Evolutionary conservation across 495 filamentous ascomycete species (phyloP).

Genomic region (Penicilliopsis zonata): DNA sequence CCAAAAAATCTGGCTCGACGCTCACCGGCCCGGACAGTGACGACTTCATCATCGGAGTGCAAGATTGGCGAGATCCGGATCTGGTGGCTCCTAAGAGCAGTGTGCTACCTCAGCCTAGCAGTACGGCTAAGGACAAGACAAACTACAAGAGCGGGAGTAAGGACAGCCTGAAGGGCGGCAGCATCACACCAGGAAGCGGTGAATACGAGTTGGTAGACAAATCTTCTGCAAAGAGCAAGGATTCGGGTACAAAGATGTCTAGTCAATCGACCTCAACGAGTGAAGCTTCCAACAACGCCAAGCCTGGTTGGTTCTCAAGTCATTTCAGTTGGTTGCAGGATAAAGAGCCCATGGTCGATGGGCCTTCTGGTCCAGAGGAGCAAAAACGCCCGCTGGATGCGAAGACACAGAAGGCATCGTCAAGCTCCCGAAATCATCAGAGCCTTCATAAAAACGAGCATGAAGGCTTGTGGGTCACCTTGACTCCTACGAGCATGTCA

Average conservation of each 20-base stretch:
- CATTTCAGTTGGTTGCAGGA: slow-evolving; percentile 22
- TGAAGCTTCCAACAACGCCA: slow-evolving; percentile 4
- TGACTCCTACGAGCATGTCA: slow-evolving; percentile 81
- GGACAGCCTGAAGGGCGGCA: slow-evolving; percentile 46
- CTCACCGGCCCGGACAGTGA: slow-evolving; percentile 34
- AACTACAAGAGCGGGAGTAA: slow-evolving; percentile 15
- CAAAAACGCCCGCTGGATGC: background rate
- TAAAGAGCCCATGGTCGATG: slow-evolving; percentile 2
- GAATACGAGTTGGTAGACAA: slow-evolving; percentile 46
- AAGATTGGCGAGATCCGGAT: slow-evolving; percentile 87
- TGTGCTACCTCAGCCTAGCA: slow-evolving; percentile 15
- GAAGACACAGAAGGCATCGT: slow-evolving; percentile 1
- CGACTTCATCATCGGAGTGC: slow-evolving; percentile 81
- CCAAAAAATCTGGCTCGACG: slow-evolving; percentile 10
- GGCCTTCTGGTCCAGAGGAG: background rate
- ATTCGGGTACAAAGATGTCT: slow-evolving; percentile 4
- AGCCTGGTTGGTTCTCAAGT: slow-evolving; percentile 23
- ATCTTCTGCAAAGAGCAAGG: slow-evolving; percentile 9
- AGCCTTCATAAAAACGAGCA: slow-evolving; percentile 33
- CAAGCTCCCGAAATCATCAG: slow-evolving; percentile 4
- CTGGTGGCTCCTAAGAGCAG: slow-evolving; percentile 38
- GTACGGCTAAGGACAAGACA: slow-evolving; percentile 9
- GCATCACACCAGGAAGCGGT: slow-evolving; percentile 66
- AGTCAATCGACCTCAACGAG: slow-evolving; percentile 2
- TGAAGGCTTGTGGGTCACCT: slow-evolving; percentile 88